Percentiles rank a stretch among this genome's conserved stretches.
Conservation (phyloP, 768 basidiomycete genomes). For the Agrocybe pediades region DNA sequence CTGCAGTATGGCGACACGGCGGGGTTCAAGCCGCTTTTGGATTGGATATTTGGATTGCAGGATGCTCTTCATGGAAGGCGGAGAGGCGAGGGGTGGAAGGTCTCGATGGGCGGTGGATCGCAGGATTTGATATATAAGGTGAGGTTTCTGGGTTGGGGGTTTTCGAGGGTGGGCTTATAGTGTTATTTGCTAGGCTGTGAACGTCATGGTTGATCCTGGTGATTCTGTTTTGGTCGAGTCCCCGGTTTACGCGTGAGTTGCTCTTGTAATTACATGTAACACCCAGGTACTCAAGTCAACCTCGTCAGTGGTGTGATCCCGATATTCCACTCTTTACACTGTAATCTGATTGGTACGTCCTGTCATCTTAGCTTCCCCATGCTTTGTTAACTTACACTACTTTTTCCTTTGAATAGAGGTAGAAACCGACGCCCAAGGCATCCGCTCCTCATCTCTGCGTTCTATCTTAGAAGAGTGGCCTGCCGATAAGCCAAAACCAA, state of each 20-base stretch:
- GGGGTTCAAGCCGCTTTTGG: constrained; percentile 62
- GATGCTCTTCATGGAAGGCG: constrained; percentile 65
- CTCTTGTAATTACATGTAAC: neutral
- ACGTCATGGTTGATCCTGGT: constrained; percentile 72
- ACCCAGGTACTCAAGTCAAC: neutral
- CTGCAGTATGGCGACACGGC: constrained; percentile 81
- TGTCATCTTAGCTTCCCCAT: neutral
- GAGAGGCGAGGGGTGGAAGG: constrained; percentile 66
- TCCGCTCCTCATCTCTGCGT: constrained; percentile 60
- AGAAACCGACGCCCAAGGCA: constrained; percentile 73
- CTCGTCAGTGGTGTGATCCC: constrained; percentile 62
- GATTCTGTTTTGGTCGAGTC: constrained; percentile 83
- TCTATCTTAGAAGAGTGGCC: constrained; percentile 77
- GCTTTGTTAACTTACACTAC: constrained; percentile 7
- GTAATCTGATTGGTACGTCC: constrained; percentile 57
- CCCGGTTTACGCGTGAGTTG: constrained; percentile 72
- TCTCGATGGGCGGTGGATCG: constrained; percentile 81
- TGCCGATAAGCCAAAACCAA: constrained; percentile 66
- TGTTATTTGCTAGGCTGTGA: constrained; percentile 59
- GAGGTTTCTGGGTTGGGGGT: constrained; percentile 2
- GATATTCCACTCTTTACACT: constrained; percentile 55
- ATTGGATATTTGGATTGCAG: constrained; percentile 78
- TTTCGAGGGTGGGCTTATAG: neutral
- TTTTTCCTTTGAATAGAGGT: constrained; percentile 54
- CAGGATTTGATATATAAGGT: constrained; percentile 93